These are phyloP conservation scores for Termitomyces titanicus DNA, from an alignment of 768 basidiomycete genomes.

Conservation along the genomic window DNA sequence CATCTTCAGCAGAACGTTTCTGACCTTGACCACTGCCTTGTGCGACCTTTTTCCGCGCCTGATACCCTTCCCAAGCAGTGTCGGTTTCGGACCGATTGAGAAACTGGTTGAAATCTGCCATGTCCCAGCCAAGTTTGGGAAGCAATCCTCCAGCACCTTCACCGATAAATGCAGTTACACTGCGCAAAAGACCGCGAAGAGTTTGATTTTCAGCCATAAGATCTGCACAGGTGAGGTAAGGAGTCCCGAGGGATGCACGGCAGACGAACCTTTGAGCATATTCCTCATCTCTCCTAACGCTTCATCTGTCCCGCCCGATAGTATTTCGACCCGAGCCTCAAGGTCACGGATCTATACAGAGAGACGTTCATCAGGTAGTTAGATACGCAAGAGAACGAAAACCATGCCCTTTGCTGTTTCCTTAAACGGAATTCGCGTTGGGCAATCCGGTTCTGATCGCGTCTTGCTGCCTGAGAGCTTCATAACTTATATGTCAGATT, in stretches of 20 bases:
- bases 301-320: conserved; percentile 91
- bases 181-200: conserved; percentile 74
- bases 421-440: conserved; percentile 90
- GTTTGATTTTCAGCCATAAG: conserved; percentile 88
- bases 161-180: conserved; percentile 77
- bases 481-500: conserved; percentile 8
- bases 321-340: conserved; percentile 91
- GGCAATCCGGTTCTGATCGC: conserved; percentile 89
- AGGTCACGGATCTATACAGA: conserved; percentile 83
- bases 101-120: conserved; percentile 74
- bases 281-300: conserved; percentile 79
- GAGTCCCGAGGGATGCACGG: conserved; percentile 1
- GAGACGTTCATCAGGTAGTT: neutral
- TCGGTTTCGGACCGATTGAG: conserved; percentile 89
- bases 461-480: conserved; percentile 84
- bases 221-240: conserved; percentile 37
- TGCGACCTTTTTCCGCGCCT: conserved; percentile 55
- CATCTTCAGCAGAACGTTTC: conserved; percentile 58
- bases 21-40: conserved; percentile 27
- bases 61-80: conserved; percentile 89
- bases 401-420: conserved; percentile 79
- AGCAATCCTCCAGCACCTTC: conserved; percentile 80
- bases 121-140: conserved; percentile 75
- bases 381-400: neutral
- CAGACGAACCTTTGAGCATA: conserved; percentile 64